Evolutionary conservation across 306 rosid species (phyloP).

Genomic region (Begonia fuchsioides): DNA sequence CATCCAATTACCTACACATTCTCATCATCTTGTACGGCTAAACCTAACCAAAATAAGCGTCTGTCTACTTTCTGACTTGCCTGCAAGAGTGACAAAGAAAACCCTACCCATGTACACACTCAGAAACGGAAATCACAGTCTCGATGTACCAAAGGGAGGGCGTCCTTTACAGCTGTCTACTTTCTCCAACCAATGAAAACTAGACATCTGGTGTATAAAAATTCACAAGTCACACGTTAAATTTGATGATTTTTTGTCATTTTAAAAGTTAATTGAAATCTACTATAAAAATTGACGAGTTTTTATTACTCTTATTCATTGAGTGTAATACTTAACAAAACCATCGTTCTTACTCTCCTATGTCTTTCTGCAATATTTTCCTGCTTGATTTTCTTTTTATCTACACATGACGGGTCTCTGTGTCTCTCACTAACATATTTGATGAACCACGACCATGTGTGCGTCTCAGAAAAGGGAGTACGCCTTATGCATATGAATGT

Average conservation of each 20-base stretch:
- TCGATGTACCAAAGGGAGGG: neutral
- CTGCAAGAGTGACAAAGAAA: neutral
- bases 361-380: too few relatives aligned
- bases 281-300: too few relatives aligned
- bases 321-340: too few relatives aligned
- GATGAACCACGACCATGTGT: neutral
- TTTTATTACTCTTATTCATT: too few relatives aligned
- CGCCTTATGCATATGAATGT: neutral
- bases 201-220: too few relatives aligned
- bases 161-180: neutral
- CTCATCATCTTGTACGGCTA: neutral
- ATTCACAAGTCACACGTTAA: too few relatives aligned
- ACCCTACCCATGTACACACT: neutral
- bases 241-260: too few relatives aligned
- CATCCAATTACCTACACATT: constrained; percentile 44
- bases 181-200: too few relatives aligned
- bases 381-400: neutral
- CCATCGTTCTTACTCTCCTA: too few relatives aligned
- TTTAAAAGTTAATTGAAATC: too few relatives aligned
- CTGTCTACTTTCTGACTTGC: neutral
- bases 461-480: neutral
- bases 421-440: neutral
- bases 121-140: too few relatives aligned
- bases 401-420: neutral
- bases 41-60: constrained; percentile 1